phyloP scores from a whole-genome alignment of 2,329 filamentous ascomycete species.

The Claviceps sp. region DNA sequence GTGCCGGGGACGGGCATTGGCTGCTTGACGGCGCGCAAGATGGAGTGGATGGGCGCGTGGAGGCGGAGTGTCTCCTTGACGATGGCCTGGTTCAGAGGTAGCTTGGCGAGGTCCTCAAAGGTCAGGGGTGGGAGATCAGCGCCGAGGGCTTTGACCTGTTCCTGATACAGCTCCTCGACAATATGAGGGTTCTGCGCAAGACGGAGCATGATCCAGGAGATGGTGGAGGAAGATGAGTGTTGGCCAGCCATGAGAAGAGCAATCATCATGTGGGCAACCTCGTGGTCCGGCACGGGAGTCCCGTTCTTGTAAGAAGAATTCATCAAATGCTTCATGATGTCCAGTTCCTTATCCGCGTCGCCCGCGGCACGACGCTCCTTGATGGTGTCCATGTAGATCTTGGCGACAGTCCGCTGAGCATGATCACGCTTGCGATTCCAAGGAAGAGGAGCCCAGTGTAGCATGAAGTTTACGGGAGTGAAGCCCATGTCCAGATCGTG shows the following conservation, averaged over 20 bases:
- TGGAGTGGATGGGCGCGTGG: slow-evolving; percentile 88
- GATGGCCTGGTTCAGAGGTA: slow-evolving; percentile 71
- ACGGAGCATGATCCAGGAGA: slow-evolving; percentile 72
- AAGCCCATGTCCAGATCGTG: slow-evolving; percentile 87
- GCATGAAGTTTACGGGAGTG: slow-evolving; percentile 77
- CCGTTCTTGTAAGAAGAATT: slow-evolving; percentile 75
- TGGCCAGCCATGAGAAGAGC: slow-evolving; percentile 85
- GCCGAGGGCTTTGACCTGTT: slow-evolving; percentile 65
- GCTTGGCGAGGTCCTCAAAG: slow-evolving; percentile 64
- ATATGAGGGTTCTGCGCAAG: slow-evolving; percentile 67
- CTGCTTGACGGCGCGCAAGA: slow-evolving; percentile 82
- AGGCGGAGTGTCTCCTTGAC: slow-evolving; percentile 87
- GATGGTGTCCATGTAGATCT: slow-evolving; percentile 75
- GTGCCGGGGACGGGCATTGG: slow-evolving; percentile 76
- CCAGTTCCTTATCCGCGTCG: slow-evolving; percentile 40
- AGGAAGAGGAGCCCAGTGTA: slow-evolving; percentile 80
- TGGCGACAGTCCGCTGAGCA: slow-evolving; percentile 67
- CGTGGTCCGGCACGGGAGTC: slow-evolving; percentile 62
- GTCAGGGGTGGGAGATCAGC: slow-evolving; percentile 59
- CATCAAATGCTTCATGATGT: slow-evolving; percentile 91
- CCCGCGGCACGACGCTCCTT: slow-evolving; percentile 47
- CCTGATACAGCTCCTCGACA: slow-evolving; percentile 67
- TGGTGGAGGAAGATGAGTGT: slow-evolving; percentile 75
- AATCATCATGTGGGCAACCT: slow-evolving; percentile 90
- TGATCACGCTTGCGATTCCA: slow-evolving; percentile 72